These are phyloP conservation scores for Arachnopeziza araneosa DNA, from an alignment of 2,329 filamentous ascomycete species.

Conservation along the genomic window DNA sequence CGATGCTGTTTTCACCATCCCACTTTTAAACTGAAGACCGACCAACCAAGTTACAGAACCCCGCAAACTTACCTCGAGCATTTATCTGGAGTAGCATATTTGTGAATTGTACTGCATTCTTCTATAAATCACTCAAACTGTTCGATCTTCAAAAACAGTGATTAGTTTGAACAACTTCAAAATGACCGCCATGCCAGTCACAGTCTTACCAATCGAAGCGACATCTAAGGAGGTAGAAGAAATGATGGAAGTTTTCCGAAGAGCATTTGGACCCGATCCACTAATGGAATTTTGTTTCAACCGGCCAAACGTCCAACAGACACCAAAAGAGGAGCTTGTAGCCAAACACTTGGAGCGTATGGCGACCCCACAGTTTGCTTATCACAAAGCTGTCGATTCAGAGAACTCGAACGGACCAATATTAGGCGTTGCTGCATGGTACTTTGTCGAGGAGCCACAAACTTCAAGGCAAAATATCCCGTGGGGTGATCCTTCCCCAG, in stretches of 20 bases:
- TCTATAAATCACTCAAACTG: no score
- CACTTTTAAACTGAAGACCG: no score
- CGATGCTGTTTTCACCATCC: no score
- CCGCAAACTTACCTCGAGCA: no score
- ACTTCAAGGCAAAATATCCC: slow-evolving; percentile 1
- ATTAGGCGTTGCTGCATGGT: neutral
- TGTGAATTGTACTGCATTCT: no score
- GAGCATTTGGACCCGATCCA: slow-evolving; percentile 1
- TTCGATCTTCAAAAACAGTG: no score
- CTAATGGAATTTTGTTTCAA: slow-evolving; percentile 3
- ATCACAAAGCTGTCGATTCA: neutral
- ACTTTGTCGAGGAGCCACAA: neutral
- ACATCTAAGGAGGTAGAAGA: neutral
- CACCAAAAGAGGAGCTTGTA: neutral
- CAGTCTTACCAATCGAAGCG: neutral
- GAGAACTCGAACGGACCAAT: neutral
- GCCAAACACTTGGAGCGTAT: slow-evolving; percentile 1
- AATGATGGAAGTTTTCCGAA: neutral
- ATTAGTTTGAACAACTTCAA: neutral
- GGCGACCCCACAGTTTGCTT: neutral
- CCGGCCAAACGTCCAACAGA: neutral
- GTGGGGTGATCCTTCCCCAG: slow-evolving; percentile 1
- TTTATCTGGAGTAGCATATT: no score
- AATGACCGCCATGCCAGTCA: neutral
- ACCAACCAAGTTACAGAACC: no score